phyloP scores from a whole-genome alignment of 2,329 filamentous ascomycete genomes.

The Xylaria sp. region DNA sequence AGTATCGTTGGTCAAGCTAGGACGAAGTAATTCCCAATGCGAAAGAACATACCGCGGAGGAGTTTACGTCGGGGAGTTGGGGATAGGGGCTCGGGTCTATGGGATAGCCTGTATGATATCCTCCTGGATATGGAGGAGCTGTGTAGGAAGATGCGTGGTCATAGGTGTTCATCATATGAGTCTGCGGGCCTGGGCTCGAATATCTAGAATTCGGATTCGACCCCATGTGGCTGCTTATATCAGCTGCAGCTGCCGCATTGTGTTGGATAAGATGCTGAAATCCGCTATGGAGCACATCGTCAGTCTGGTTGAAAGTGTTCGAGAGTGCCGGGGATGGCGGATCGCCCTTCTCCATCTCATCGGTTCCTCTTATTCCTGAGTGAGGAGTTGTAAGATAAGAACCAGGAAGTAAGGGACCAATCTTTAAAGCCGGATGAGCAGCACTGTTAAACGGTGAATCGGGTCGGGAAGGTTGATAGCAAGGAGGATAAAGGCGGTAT shows the following conservation, averaged over 20 bases:
- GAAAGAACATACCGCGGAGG: conserved; percentile 42
- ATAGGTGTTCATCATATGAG: conserved; percentile 41
- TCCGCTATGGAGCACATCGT: conserved; percentile 54
- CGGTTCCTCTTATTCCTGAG: conserved; percentile 25
- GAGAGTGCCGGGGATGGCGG: conserved; percentile 60
- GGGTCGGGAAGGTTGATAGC: background rate
- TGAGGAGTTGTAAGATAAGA: background rate
- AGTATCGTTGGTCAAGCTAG: conserved; percentile 13
- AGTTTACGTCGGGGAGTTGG: conserved; percentile 43
- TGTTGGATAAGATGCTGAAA: conserved; percentile 58
- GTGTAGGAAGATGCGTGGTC: conserved; percentile 40
- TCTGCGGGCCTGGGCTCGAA: conserved; percentile 52
- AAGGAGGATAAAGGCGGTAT: conserved; percentile 17
- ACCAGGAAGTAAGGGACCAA: conserved; percentile 10
- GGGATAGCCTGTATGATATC: conserved; percentile 42
- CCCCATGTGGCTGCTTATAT: conserved; percentile 47
- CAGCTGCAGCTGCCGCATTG: conserved; percentile 49
- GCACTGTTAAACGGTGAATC: conserved; percentile 11
- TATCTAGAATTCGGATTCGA: conserved; percentile 53
- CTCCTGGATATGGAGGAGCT: conserved; percentile 39
- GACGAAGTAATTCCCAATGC: background rate
- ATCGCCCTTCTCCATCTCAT: conserved; percentile 46
- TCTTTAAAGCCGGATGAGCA: conserved; percentile 10
- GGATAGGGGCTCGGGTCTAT: conserved; percentile 46
- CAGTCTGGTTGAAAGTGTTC: conserved; percentile 47